Evolutionary conservation across 768 basidiomycete species (phyloP).

Genomic region (Lactarius pseudohatsudake): DNA sequence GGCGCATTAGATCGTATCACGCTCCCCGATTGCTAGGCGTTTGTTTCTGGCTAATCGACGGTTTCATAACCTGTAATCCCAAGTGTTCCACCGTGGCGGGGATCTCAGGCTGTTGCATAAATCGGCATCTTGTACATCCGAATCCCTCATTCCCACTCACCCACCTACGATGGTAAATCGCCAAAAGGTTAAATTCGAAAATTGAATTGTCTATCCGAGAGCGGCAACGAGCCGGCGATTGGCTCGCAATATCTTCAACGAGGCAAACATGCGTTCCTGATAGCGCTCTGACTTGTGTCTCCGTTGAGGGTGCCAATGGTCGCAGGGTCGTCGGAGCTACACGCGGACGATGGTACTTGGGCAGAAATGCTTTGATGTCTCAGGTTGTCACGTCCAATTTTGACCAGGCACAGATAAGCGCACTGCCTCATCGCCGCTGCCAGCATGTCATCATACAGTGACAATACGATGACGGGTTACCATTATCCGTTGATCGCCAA

Average conservation of each 20-base stretch:
- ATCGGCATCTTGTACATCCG: conserved; percentile 24
- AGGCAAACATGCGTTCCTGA: conserved; percentile 26
- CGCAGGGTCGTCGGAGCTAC: conserved; percentile 24
- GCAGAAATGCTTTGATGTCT: conserved; percentile 9
- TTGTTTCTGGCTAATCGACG: conserved; percentile 17
- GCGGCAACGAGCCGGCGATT: conserved; percentile 14
- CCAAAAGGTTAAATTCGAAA: conserved; percentile 30
- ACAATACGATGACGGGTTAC: conserved; percentile 19
- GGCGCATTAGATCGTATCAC: conserved; percentile 28
- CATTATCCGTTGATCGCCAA: conserved; percentile 14
- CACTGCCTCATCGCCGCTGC: conserved; percentile 20
- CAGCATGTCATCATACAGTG: conserved; percentile 24
- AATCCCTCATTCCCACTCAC: conserved; percentile 23
- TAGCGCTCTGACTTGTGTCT: conserved; percentile 21
- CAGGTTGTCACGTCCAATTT: conserved; percentile 16
- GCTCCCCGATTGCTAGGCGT: conserved; percentile 16
- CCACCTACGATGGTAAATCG: conserved; percentile 29
- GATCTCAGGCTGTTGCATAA: conserved; percentile 23
- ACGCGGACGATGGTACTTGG: conserved; percentile 13
- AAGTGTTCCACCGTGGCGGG: conserved; percentile 15
- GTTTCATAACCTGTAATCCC: conserved; percentile 11
- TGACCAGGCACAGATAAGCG: conserved; percentile 22
- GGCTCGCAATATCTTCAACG: conserved; percentile 21
- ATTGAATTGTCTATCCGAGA: conserved; percentile 22
- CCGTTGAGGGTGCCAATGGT: conserved; percentile 19